phyloP scores from a whole-genome alignment of 768 basidiomycete species.

The Termitomyces eurrhizus region DNA sequence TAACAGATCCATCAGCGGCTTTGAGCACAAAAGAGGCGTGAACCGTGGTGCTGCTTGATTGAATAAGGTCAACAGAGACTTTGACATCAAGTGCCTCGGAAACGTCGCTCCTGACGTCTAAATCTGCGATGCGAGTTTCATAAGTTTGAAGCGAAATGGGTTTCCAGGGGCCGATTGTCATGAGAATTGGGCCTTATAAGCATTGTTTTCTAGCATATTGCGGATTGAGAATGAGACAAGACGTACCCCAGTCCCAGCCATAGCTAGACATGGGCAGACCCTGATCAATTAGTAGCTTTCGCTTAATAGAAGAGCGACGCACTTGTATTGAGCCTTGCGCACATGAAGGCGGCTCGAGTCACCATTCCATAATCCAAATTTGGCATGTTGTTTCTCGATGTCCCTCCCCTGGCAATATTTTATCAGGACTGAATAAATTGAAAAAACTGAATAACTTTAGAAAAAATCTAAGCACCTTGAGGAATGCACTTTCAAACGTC shows the following conservation, averaged over 20 bases:
- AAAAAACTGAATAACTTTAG: no score
- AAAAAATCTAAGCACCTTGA: slow-evolving; percentile 40
- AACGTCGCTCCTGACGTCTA: slow-evolving; percentile 59
- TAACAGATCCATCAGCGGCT: slow-evolving; percentile 42
- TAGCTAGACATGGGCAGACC: slow-evolving; percentile 43
- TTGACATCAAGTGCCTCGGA: slow-evolving; percentile 51
- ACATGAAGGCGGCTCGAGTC: slow-evolving; percentile 88
- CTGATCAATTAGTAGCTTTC: background rate
- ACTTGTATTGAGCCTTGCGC: slow-evolving; percentile 93
- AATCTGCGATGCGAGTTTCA: slow-evolving; percentile 54
- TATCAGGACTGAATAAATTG: background rate
- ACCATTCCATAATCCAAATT: slow-evolving; percentile 79
- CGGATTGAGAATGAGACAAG: background rate
- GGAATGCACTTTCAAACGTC: slow-evolving; percentile 71
- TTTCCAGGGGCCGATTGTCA: slow-evolving; percentile 89
- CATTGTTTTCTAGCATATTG: background rate
- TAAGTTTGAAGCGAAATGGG: slow-evolving; percentile 73
- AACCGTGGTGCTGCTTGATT: slow-evolving; percentile 35
- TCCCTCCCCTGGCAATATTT: slow-evolving; percentile 57
- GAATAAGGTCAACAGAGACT: slow-evolving; percentile 41
- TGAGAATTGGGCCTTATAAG: slow-evolving; percentile 66
- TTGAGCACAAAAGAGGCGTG: slow-evolving; percentile 47
- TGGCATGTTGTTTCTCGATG: slow-evolving; percentile 62
- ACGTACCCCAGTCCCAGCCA: slow-evolving; percentile 85
- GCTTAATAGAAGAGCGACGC: slow-evolving; percentile 20